Conservation (phyloP, 805 yeast genomes). For the Spathaspora sp. region DNA sequence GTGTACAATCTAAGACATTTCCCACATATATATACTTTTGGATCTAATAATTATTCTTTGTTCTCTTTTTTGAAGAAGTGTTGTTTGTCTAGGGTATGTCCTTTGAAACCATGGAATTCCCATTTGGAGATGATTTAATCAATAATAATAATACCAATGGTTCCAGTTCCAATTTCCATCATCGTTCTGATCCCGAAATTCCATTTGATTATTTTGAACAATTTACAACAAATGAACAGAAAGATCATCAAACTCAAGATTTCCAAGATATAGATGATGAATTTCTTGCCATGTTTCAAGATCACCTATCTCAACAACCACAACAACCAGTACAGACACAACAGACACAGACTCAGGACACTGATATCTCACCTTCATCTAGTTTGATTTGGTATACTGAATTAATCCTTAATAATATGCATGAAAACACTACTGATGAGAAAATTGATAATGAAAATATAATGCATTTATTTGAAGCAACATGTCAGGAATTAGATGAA, state of each 20-base stretch:
- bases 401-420: neutral
- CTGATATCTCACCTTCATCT: neutral
- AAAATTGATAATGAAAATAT: neutral
- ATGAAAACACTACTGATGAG: neutral
- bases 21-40: neutral
- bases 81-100: neutral
- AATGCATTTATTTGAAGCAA: conserved; percentile 4
- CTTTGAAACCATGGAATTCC: neutral
- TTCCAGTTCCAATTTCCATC: neutral
- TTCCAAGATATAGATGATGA: neutral
- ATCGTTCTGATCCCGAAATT: neutral
- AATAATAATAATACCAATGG: neutral
- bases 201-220: neutral
- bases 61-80: neutral
- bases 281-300: neutral
- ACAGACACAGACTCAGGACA: too few species aligned
- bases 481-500: conserved; percentile 8
- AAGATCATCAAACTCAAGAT: neutral
- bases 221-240: neutral
- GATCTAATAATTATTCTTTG: neutral
- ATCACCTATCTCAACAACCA: neutral
- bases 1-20: neutral
- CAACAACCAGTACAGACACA: too few species aligned
- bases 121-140: neutral
- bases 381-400: conserved; percentile 1